phyloP scores from a whole-genome alignment of 2,329 filamentous ascomycete genomes.

The Madurella mycetomatis region DNA sequence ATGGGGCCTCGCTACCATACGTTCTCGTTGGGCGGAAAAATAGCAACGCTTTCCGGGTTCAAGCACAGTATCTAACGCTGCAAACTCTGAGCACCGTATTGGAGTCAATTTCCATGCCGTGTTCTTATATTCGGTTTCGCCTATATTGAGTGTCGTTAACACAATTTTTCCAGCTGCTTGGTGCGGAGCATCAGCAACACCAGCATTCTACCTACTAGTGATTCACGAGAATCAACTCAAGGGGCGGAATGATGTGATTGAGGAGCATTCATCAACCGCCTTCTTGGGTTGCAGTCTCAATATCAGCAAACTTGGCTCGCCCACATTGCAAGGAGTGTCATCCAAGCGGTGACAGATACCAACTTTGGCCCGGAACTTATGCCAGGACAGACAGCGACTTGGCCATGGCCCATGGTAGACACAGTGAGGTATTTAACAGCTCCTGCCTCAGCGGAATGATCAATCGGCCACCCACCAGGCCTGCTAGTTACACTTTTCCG shows the following conservation, averaged over 20 bases:
- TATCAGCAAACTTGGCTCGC: slow-evolving; percentile 11
- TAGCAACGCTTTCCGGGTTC: not conserved
- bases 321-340: not conserved
- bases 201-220: not conserved
- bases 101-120: slow-evolving; percentile 6
- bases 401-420: no score
- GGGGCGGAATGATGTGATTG: not conserved
- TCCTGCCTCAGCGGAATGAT: no score
- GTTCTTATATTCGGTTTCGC: slow-evolving; percentile 1
- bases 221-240: slow-evolving; percentile 1
- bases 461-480: no score
- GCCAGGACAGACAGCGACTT: no score
- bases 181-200: not conserved
- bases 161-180: not conserved
- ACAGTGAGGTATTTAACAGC: no score
- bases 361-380: no score
- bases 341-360: no score
- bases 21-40: slow-evolving; percentile 8
- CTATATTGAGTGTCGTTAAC: slow-evolving; percentile 5
- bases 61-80: slow-evolving; percentile 10
- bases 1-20: not conserved
- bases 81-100: slow-evolving; percentile 3
- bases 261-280: not conserved
- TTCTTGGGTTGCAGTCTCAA: slow-evolving; percentile 14
- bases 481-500: no score